A percentile compares a stretch with the other conserved stretches of the same genome.
Conservation (phyloP, 192 early-diverging fungal genomes). For the Coemansia sp. region DNA sequence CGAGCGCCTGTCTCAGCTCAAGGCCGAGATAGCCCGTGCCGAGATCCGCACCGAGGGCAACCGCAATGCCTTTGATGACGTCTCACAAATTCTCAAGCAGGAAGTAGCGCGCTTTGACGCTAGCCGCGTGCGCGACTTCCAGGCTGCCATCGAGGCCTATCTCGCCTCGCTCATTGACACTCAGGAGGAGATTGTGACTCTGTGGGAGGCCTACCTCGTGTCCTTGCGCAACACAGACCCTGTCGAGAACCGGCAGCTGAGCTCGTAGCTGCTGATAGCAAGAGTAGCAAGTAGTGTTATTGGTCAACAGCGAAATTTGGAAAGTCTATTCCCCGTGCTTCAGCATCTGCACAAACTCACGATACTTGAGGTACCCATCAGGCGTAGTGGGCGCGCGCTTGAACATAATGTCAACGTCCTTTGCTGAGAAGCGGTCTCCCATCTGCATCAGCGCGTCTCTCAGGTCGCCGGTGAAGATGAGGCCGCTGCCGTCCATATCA, state of each 20-base stretch:
- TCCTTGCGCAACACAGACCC: constrained; percentile 33
- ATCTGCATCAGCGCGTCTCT: constrained; percentile 88
- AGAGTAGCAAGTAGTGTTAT: background rate
- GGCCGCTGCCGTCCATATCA: constrained; percentile 80
- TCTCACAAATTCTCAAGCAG: constrained; percentile 64
- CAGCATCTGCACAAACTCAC: constrained; percentile 86
- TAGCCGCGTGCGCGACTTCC: constrained; percentile 78
- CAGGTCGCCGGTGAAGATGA: constrained; percentile 76
- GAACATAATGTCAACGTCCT: constrained; percentile 94
- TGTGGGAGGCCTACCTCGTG: constrained; percentile 54
- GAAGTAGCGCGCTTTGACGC: constrained; percentile 80
- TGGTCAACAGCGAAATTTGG: background rate
- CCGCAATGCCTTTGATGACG: constrained; percentile 71
- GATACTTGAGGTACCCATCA: constrained; percentile 82
- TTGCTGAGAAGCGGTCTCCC: constrained; percentile 89
- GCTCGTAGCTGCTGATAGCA: background rate
- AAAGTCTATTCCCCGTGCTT: constrained; percentile 68
- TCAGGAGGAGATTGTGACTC: constrained; percentile 69
- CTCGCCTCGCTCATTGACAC: constrained; percentile 74
- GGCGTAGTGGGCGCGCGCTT: constrained; percentile 80
- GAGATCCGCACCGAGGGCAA: constrained; percentile 51
- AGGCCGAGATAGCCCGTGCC: constrained; percentile 41
- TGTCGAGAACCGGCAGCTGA: background rate
- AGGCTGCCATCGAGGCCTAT: constrained; percentile 67
- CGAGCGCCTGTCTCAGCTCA: constrained; percentile 44